A percentile compares a stretch with the other conserved stretches of the same genome.
phyloP scores from a whole-genome alignment of 2,329 filamentous ascomycete species.

The Sporothrix pseudoabietina region DNA sequence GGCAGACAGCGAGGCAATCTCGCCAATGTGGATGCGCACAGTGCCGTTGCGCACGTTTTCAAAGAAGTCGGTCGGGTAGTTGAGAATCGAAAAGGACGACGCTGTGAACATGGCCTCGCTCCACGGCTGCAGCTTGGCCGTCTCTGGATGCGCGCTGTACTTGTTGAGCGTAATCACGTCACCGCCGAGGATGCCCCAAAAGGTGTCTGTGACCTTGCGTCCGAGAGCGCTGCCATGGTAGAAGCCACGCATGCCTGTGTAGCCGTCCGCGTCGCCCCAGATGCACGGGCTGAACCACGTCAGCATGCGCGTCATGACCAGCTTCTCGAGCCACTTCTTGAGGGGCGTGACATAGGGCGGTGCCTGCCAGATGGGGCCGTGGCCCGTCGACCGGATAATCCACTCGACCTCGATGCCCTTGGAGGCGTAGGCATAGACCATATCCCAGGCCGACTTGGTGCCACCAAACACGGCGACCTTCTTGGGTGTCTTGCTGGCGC shows the following conservation, averaged over 20 bases:
- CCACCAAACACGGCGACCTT: slow-evolving; percentile 61
- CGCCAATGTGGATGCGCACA: slow-evolving; percentile 55
- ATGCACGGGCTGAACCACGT: slow-evolving; percentile 76
- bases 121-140: slow-evolving; percentile 57
- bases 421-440: slow-evolving; percentile 62
- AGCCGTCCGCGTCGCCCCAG: slow-evolving; percentile 68
- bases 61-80: slow-evolving; percentile 61
- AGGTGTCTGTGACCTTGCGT: slow-evolving; percentile 55
- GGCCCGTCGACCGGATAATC: slow-evolving; percentile 59
- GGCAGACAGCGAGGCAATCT: slow-evolving; percentile 51
- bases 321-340: slow-evolving; percentile 68
- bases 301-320: slow-evolving; percentile 66
- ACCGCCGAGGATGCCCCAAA: slow-evolving; percentile 60
- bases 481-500: slow-evolving; percentile 37
- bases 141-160: slow-evolving; percentile 57
- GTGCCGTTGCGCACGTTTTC: slow-evolving; percentile 56
- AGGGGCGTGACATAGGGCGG: slow-evolving; percentile 66
- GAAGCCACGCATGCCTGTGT: slow-evolving; percentile 54
- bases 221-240: slow-evolving; percentile 61
- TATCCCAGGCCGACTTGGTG: slow-evolving; percentile 67
- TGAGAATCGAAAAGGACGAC: slow-evolving; percentile 60
- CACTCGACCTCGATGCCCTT: slow-evolving; percentile 60
- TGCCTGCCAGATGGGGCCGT: slow-evolving; percentile 62
- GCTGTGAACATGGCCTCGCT: slow-evolving; percentile 55
- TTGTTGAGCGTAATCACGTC: slow-evolving; percentile 58